Evolutionary conservation across 2,329 filamentous ascomycete genomes (phyloP), one percentile per base, ranked within the genome.

Genomic region (Monilinia laxa): DNA sequence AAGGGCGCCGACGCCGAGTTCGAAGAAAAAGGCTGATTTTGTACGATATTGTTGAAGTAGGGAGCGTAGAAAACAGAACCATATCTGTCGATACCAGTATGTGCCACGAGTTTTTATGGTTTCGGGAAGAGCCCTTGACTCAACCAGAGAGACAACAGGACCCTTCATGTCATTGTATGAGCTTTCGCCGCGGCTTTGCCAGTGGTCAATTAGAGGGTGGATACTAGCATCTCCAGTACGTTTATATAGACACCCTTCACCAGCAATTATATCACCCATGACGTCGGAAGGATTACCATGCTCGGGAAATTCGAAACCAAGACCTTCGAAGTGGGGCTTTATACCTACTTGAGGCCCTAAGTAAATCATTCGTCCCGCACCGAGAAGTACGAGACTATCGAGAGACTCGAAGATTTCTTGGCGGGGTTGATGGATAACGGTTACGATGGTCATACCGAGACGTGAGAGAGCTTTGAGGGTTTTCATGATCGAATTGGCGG

Each of bases 351-450:
- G 81, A 1, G 79, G 74, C 0, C 84, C 85, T 52, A 82, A 80
- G 71, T 86, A 88, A 59, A 86, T 82, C 67, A 81, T 80, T 68
- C 83, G 80, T 1, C 86, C 85, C 68, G 81, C 81, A 14, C 81
- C 87, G 2, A 90, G 80, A 77, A 90, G 88, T 0, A 90, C 79
- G 4, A 90, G 79, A 5, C 84, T 83, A 69, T 90, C 87, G 57
- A 90, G 83, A n/a, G 79, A 77, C 70, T 84, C 81, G 71, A 85
- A 85, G 9, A 85, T 76, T 57, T 84, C 80, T 1, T 82, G 82
- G 9, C 80, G 82, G 1, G 84, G 84, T 70, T 86, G 84, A 70
- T 86, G 84, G 20, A 86, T 82, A 0, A 84, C 85, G 55, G 81
- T 83, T 1, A 86, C 78, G 1, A 86, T 79, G 1, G 83, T 83